phyloP scores from a whole-genome alignment of 2,329 filamentous ascomycete species.

The Beauveria pseudobassiana region DNA sequence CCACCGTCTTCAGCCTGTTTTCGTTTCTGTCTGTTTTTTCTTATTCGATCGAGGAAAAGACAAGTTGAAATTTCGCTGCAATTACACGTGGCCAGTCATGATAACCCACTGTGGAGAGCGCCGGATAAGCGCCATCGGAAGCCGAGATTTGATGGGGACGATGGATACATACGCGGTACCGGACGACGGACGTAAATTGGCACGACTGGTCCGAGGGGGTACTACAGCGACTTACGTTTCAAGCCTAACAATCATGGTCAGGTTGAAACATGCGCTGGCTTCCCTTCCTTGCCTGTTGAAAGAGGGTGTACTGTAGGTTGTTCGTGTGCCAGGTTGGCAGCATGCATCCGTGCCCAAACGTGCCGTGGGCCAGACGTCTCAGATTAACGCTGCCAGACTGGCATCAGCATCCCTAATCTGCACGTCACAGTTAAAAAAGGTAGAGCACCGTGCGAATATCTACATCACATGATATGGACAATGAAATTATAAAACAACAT shows the following conservation, averaged over 20 bases:
- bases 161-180: no score
- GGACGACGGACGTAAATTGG: no score
- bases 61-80: no score
- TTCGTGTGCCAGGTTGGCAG: not conserved
- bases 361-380: not conserved
- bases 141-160: not conserved
- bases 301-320: not conserved
- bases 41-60: not conserved
- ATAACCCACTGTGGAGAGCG: not conserved
- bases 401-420: not conserved
- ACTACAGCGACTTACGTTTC: not conserved
- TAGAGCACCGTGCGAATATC: not conserved
- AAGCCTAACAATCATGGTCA: not conserved
- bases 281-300: not conserved
- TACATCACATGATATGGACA: no score
- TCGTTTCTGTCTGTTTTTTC: not conserved
- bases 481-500: not conserved
- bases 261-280: not conserved
- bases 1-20: not conserved
- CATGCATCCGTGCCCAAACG: constrained; percentile 8
- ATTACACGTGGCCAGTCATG: no score
- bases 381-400: not conserved
- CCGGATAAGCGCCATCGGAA: constrained; percentile 5
- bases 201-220: not conserved
- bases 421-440: not conserved